Conservation (phyloP, 441 rosid species). For the Pelargonium myrrhifolium region DNA sequence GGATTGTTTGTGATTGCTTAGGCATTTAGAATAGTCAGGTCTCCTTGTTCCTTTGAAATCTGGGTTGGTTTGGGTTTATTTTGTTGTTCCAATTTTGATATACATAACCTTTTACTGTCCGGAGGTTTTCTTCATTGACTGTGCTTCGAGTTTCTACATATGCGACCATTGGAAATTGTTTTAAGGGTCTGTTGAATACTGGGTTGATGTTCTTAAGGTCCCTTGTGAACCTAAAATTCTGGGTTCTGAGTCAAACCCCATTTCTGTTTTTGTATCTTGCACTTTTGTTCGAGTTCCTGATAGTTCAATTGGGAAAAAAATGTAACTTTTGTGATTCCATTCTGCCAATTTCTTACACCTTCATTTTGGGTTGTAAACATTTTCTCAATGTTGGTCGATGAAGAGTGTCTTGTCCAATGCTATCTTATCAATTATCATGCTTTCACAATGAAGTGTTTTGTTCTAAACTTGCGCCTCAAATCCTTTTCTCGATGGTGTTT, state of each 20-base stretch:
- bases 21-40: slow-evolving; percentile 20
- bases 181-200: slow-evolving; percentile 7
- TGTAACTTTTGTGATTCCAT: slow-evolving; percentile 7
- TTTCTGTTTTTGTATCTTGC: slow-evolving; percentile 9
- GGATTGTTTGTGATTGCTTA: slow-evolving; percentile 23
- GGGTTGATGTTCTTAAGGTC: slow-evolving; percentile 14
- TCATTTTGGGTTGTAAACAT: slow-evolving; percentile 5
- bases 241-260: slow-evolving; percentile 18
- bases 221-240: slow-evolving; percentile 15
- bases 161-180: slow-evolving; percentile 19
- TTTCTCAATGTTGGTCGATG: background rate
- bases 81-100: slow-evolving; percentile 2
- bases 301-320: slow-evolving; percentile 17
- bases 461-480: background rate
- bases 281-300: background rate
- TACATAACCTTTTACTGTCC: slow-evolving; percentile 10
- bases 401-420: background rate
- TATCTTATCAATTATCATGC: background rate
- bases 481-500: background rate
- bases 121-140: slow-evolving; percentile 18
- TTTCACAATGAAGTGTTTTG: background rate
- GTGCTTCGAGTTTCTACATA: slow-evolving; percentile 21
- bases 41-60: slow-evolving; percentile 18
- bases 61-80: slow-evolving; percentile 25
- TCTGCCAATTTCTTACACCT: slow-evolving; percentile 5